Percentiles rank a stretch among this genome's conserved stretches.
These are phyloP conservation scores for Rutstroemia sp. DNA, from an alignment of 2,329 filamentous ascomycete genomes.

Conservation along the genomic window DNA sequence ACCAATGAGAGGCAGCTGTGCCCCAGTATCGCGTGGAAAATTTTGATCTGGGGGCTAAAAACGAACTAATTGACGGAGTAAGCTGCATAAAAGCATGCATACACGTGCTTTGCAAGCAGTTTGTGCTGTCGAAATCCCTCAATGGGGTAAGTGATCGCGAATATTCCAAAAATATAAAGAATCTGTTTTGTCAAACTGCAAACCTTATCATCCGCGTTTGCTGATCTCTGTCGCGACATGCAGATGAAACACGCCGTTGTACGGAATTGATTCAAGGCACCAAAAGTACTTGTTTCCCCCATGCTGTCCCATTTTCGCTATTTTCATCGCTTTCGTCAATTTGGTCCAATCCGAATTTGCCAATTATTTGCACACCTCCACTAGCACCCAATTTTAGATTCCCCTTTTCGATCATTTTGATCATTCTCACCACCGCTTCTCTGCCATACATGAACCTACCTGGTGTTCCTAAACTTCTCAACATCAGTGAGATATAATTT, in stretches of 20 bases:
- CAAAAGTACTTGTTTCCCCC: conserved; percentile 9
- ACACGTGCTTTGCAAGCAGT: not conserved
- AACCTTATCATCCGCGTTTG: not conserved
- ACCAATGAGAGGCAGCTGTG: not conserved
- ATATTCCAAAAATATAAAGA: conserved; percentile 10
- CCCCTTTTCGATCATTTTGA: conserved; percentile 13
- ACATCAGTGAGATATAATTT: conserved; percentile 8
- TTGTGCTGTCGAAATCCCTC: not conserved
- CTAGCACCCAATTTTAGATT: conserved; percentile 12
- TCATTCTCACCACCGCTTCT: conserved; percentile 6
- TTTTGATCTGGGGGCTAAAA: conserved; percentile 4
- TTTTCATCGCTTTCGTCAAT: conserved; percentile 5
- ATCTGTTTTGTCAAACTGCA: not conserved
- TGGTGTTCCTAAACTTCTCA: conserved; percentile 8
- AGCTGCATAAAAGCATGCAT: conserved; percentile 6
- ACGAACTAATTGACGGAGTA: not conserved
- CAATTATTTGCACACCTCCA: conserved; percentile 4
- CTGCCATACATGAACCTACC: conserved; percentile 11
- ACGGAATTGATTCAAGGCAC: conserved; percentile 3
- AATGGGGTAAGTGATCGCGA: not conserved
- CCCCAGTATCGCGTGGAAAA: not conserved
- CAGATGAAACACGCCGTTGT: conserved; percentile 9
- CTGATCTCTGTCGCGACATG: not conserved
- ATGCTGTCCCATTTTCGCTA: conserved; percentile 7
- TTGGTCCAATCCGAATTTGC: conserved; percentile 9